phyloP scores from a whole-genome alignment of 2,329 filamentous ascomycete species.

The Neoscytalidium dimidiatum region DNA sequence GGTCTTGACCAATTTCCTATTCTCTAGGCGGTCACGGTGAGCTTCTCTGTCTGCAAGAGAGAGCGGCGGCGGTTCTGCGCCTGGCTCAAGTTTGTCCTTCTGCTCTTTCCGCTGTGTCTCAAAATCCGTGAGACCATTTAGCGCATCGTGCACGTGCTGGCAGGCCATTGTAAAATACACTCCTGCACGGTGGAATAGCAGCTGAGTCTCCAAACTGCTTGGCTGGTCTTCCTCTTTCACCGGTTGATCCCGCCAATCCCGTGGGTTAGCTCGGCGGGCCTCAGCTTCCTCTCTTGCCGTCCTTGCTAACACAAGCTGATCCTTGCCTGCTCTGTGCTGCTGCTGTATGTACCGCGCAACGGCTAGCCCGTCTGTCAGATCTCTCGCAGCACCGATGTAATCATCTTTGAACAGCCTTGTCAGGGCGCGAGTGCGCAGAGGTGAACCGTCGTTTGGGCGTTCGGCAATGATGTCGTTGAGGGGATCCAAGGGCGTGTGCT shows the following conservation, averaged over 20 bases:
- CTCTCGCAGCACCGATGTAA: conserved; percentile 66
- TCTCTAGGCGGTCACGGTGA: conserved; percentile 54
- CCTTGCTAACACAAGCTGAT: conserved; percentile 56
- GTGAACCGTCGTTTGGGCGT: conserved; percentile 64
- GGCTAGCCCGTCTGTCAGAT: conserved; percentile 68
- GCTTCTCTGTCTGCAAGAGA: conserved; percentile 51
- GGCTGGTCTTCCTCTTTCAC: conserved; percentile 68
- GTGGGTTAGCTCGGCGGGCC: conserved; percentile 27
- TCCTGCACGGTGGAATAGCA: conserved; percentile 74
- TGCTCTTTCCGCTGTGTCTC: conserved; percentile 31
- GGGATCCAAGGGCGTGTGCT: conserved; percentile 67
- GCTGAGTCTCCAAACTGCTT: conserved; percentile 71
- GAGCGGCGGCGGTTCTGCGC: conserved; percentile 34
- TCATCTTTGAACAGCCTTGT: conserved; percentile 77
- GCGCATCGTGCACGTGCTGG: conserved; percentile 60
- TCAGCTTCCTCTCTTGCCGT: conserved; percentile 39
- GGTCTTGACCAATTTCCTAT: conserved; percentile 68
- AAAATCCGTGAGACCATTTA: conserved; percentile 50
- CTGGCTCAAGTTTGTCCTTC: conserved; percentile 27
- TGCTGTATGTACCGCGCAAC: conserved; percentile 56
- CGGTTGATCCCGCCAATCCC: conserved; percentile 35
- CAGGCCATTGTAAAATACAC: conserved; percentile 73
- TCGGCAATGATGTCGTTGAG: conserved; percentile 69
- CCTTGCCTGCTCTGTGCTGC: conserved; percentile 53
- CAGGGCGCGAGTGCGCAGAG: conserved; percentile 71